Evolutionary conservation across 2,329 filamentous ascomycete genomes (phyloP), one percentile per base, ranked within the genome.

Genomic region (Diaporthe longicolla): DNA sequence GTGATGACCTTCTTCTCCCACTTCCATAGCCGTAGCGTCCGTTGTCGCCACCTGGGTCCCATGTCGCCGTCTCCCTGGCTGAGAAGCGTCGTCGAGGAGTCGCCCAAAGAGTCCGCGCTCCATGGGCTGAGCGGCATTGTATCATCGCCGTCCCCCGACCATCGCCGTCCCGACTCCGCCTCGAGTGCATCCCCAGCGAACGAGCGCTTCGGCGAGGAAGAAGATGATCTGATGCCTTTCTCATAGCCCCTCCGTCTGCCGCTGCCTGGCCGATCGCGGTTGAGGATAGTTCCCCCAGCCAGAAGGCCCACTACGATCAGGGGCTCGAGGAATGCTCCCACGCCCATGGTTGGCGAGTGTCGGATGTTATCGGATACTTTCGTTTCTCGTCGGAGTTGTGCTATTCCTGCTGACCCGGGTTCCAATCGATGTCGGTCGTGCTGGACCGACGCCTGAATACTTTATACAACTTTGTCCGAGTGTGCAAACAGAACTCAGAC

Each of bases 241-340:
- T 66, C 63, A 35, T 52, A 66, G 5, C 29, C 43, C 32, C 45
- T 37, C 43, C 45, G 45, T n/a, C 63, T 52, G 29, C 63, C 63
- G 32, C 63, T 66, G 45, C 63, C 63, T 15, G 63, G 63, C 32
- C 63, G 82, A 74, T 88, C 85, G 54, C 90, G 86, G 79, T 93
- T 92, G 77, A 92, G 85, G 85, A 89, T 89, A 21, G 90, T 91
- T 35, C 91, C 90, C 72, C 89, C 88, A 73, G 90, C 87, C 19
- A 93, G 85, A 32, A 93, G 84, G 29, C 86, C 84, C 70, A 92
- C 82, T 43, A 93, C 90, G 3, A 91, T 85, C 19, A 91, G 82
- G n/a, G 90, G 91, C 78, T 93, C 91, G 71, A 91, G 82, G 74
- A 91, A 84, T 21, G 88, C 87, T 57, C 90, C 89, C 58, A 85